Evolutionary conservation across 208 protist species (phyloP).

Genomic region (Endotrypanum monterogeii): DNA sequence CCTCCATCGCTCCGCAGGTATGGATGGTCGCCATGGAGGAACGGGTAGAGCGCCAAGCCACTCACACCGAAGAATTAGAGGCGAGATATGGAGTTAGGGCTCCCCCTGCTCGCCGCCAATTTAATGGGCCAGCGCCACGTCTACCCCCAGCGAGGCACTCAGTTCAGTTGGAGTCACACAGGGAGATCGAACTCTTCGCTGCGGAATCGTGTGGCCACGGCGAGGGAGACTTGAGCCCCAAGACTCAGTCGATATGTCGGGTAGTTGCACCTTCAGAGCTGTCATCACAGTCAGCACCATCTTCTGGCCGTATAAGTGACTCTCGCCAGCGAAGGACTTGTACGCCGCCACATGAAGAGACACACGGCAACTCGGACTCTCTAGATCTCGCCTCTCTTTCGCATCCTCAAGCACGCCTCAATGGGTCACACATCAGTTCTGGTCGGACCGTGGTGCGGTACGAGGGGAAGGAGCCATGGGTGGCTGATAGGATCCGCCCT

Average conservation of each 20-base stretch:
- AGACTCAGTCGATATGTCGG: neutral
- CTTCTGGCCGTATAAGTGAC: neutral
- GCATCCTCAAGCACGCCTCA: neutral
- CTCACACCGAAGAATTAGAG: neutral
- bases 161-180: neutral
- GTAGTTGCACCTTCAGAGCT: neutral
- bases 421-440: neutral
- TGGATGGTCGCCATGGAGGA: slow-evolving; percentile 16
- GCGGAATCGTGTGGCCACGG: neutral
- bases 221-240: neutral
- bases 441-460: neutral
- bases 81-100: slow-evolving; percentile 2
- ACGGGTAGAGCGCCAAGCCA: neutral
- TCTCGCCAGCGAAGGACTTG: neutral
- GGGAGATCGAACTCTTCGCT: neutral
- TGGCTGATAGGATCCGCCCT: neutral
- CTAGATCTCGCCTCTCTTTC: neutral
- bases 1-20: neutral
- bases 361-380: neutral
- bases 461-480: neutral
- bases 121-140: neutral
- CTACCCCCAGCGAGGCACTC: neutral
- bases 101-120: neutral
- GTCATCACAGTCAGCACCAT: neutral
- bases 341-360: neutral